phyloP scores from a whole-genome alignment of 257 asterid genomes.

The Nicotiana sylvestris region DNA sequence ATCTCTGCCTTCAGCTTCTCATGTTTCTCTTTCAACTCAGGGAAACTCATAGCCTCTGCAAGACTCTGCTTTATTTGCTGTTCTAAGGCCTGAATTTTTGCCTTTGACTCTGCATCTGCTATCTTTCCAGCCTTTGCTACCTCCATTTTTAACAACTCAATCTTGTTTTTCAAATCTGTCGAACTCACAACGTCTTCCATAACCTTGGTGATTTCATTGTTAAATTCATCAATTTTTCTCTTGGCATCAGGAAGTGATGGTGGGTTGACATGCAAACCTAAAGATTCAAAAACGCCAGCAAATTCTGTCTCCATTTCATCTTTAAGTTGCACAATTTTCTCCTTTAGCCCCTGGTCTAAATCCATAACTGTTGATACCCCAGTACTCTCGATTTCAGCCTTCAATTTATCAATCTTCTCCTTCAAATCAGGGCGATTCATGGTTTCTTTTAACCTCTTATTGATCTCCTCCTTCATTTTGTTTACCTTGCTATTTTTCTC shows the following conservation, averaged over 20 bases:
- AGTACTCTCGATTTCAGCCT: conserved; percentile 47
- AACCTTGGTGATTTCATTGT: conserved; percentile 38
- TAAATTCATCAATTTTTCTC: conserved; percentile 38
- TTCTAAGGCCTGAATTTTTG: conserved; percentile 51
- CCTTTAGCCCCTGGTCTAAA: conserved; percentile 46
- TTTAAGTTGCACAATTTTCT: conserved; percentile 46
- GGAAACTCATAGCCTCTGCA: conserved; percentile 36
- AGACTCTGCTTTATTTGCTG: conserved; percentile 57
- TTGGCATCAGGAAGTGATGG: conserved; percentile 24
- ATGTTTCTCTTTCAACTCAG: conserved; percentile 50
- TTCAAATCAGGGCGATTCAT: conserved; percentile 45
- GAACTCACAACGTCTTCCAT: conserved; percentile 49
- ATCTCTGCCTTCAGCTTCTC: conserved; percentile 50
- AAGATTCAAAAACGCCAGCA: conserved; percentile 37
- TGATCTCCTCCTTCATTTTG: conserved; percentile 44
- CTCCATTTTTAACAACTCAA: conserved; percentile 55
- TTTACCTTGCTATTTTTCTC: conserved; percentile 31
- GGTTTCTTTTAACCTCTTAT: conserved; percentile 48
- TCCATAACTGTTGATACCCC: conserved; percentile 38
- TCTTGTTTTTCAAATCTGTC: conserved; percentile 57
- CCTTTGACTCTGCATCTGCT: conserved; percentile 40
- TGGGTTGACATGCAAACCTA: conserved; percentile 44
- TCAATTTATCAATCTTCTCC: conserved; percentile 48
- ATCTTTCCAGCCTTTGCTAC: conserved; percentile 48
- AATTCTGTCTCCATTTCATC: conserved; percentile 51